These are phyloP conservation scores for Suillus plorans DNA, from an alignment of 768 basidiomycete species.

Conservation along the genomic window DNA sequence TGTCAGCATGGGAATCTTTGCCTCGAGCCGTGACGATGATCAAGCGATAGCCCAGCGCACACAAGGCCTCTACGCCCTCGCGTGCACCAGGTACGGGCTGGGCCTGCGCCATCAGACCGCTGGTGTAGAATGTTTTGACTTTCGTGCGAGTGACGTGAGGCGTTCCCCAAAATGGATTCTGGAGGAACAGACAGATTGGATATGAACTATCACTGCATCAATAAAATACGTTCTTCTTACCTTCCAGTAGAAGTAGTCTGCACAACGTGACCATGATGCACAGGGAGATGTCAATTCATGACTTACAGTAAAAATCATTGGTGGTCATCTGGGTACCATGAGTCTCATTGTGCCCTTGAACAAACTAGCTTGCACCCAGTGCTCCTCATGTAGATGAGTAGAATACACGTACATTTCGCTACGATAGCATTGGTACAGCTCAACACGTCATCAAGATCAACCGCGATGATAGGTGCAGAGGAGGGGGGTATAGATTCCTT, in stretches of 20 bases:
- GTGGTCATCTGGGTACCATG: slow-evolving; percentile 58
- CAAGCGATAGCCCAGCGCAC: slow-evolving; percentile 63
- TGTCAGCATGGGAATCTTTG: slow-evolving; percentile 51
- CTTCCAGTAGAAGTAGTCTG: slow-evolving; percentile 80
- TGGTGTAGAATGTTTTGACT: slow-evolving; percentile 57
- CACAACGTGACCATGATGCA: not conserved
- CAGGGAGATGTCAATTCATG: not conserved
- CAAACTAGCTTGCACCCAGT: not conserved
- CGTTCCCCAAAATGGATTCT: slow-evolving; percentile 64
- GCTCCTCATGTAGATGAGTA: not conserved
- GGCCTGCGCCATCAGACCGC: slow-evolving; percentile 45
- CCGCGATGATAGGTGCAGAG: slow-evolving; percentile 47
- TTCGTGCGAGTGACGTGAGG: slow-evolving; percentile 57
- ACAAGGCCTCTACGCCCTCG: slow-evolving; percentile 55
- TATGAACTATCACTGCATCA: not conserved
- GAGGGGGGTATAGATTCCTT: slow-evolving; percentile 17
- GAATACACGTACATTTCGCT: slow-evolving; percentile 49
- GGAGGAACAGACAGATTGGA: not conserved
- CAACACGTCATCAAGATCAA: slow-evolving; percentile 71
- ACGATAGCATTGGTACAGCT: slow-evolving; percentile 59
- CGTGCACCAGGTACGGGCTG: slow-evolving; percentile 59
- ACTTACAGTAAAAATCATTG: slow-evolving; percentile 62
- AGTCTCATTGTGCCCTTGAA: slow-evolving; percentile 63
- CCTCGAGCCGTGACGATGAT: slow-evolving; percentile 77
- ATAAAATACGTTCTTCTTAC: slow-evolving; percentile 27